Conservation (phyloP, 2,329 filamentous ascomycete genomes). For the Elsinoe fawcettii region DNA sequence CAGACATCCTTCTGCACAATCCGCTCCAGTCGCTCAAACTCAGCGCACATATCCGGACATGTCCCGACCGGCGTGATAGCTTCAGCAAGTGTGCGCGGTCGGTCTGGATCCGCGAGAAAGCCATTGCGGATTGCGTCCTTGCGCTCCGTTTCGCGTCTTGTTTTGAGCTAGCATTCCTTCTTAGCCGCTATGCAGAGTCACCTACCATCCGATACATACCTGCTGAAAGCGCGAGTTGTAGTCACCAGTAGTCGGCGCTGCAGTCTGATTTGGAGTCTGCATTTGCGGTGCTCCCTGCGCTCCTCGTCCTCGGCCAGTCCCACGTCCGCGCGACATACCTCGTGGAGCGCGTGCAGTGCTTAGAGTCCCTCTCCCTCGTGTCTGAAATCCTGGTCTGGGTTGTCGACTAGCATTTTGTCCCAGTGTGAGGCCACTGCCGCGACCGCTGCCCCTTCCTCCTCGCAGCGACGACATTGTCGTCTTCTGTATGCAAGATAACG, state of each 20-base stretch:
- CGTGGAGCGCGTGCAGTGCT: too few relatives aligned
- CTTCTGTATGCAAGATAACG: background rate
- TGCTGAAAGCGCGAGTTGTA: constrained; percentile 2
- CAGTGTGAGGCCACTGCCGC: background rate
- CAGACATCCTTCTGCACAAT: constrained; percentile 56
- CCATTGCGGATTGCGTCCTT: constrained; percentile 45
- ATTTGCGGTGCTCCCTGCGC: background rate
- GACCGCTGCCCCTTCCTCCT: constrained; percentile 15
- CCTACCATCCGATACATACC: background rate
- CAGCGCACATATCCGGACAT: constrained; percentile 57
- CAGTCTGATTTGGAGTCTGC: background rate
- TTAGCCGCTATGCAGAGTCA: background rate
- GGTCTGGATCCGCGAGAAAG: constrained; percentile 52
- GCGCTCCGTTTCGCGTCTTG: constrained; percentile 43
- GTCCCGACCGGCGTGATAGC: constrained; percentile 55
- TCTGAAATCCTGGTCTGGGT: constrained; percentile 7
- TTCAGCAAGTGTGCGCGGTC: constrained; percentile 51
- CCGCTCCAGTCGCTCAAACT: constrained; percentile 54
- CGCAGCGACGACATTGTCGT: constrained; percentile 19
- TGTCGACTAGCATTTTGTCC: background rate
- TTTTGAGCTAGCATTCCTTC: constrained; percentile 40
- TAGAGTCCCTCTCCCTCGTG: constrained; percentile 1
- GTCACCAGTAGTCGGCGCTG: constrained; percentile 5
- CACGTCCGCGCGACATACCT: background rate
- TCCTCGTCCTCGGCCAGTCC: background rate